phyloP scores from a whole-genome alignment of 225 moss, liverwort and hornwort genomes.

The Physcomitrium patens region DNA sequence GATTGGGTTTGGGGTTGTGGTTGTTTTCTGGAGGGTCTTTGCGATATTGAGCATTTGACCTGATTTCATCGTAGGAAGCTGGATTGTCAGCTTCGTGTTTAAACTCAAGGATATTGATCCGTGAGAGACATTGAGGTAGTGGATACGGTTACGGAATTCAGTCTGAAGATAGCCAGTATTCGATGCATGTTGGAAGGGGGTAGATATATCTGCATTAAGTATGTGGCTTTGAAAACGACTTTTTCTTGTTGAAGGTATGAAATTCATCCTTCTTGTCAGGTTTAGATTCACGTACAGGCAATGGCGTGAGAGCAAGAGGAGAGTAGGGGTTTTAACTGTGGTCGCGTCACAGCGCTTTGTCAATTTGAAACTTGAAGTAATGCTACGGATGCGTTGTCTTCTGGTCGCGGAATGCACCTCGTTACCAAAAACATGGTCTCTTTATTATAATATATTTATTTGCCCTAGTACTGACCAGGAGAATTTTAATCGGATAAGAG shows the following conservation, averaged over 20 bases:
- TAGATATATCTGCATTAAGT: not conserved
- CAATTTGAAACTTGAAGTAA: not conserved
- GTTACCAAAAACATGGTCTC: not conserved
- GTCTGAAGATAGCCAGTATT: slow-evolving; percentile 15
- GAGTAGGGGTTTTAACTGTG: not conserved
- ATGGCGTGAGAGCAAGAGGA: slow-evolving; percentile 27
- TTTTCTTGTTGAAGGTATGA: slow-evolving; percentile 16
- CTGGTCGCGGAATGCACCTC: not conserved
- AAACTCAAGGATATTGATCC: slow-evolving; percentile 24
- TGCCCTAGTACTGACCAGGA: not conserved
- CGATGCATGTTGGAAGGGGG: not conserved
- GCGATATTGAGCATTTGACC: slow-evolving; percentile 14
- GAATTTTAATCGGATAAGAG: slow-evolving; percentile 4
- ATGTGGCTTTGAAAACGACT: slow-evolving; percentile 14
- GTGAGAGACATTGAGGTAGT: slow-evolving; percentile 23
- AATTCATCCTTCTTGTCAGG: not conserved
- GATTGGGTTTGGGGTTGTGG: not conserved
- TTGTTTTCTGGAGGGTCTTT: not conserved
- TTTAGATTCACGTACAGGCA: slow-evolving; percentile 32
- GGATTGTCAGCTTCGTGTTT: not conserved
- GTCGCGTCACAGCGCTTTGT: not conserved
- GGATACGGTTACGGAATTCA: slow-evolving; percentile 18
- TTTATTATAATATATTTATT: slow-evolving; percentile 2
- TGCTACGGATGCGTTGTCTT: not conserved
- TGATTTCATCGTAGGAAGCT: not conserved